A percentile compares a stretch with the other conserved stretches of the same genome.
Evolutionary conservation across 306 rosid species (phyloP).

Genomic region (Calophaca sinica): DNA sequence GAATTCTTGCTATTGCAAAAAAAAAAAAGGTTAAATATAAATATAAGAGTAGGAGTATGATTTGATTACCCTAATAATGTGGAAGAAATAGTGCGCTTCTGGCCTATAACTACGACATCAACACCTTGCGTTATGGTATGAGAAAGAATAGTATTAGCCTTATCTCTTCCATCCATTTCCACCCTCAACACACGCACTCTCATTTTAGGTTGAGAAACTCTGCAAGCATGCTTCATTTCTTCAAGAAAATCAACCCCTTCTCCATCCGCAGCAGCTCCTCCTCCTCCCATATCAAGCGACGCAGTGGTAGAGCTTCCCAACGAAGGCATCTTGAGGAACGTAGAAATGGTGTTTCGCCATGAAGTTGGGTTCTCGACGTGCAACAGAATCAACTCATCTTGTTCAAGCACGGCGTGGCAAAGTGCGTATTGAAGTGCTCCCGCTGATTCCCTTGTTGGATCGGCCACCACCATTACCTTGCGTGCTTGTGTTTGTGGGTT

Average conservation of each 20-base stretch:
- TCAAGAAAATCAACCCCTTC: conserved; percentile 63
- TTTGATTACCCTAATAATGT: conserved; percentile 64
- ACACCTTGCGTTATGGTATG: conserved; percentile 52
- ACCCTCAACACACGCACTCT: conserved; percentile 49
- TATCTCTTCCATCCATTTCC: conserved; percentile 63
- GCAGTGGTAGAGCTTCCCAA: conserved; percentile 38
- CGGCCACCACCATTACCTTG: conserved; percentile 77
- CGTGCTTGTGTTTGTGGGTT: conserved; percentile 30
- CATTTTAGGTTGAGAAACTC: conserved; percentile 58
- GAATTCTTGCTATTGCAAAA: no score
- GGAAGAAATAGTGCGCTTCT: conserved; percentile 68
- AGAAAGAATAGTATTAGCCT: conserved; percentile 57
- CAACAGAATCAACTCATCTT: conserved; percentile 79
- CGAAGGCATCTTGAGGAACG: conserved; percentile 66
- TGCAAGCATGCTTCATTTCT: conserved; percentile 69
- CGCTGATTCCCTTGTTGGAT: conserved; percentile 76
- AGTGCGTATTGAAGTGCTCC: conserved; percentile 77
- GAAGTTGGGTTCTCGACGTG: conserved; percentile 61
- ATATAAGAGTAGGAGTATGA: no score
- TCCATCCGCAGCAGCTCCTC: conserved; percentile 36
- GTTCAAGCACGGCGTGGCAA: conserved; percentile 61
- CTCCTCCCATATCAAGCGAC: conserved; percentile 46
- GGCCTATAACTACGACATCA: conserved; percentile 74
- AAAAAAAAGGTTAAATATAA: no score
- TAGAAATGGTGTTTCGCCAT: conserved; percentile 59